Evolutionary conservation across 202 grass and related monocot genomes (phyloP).

Genomic region (Setaria viridis): DNA sequence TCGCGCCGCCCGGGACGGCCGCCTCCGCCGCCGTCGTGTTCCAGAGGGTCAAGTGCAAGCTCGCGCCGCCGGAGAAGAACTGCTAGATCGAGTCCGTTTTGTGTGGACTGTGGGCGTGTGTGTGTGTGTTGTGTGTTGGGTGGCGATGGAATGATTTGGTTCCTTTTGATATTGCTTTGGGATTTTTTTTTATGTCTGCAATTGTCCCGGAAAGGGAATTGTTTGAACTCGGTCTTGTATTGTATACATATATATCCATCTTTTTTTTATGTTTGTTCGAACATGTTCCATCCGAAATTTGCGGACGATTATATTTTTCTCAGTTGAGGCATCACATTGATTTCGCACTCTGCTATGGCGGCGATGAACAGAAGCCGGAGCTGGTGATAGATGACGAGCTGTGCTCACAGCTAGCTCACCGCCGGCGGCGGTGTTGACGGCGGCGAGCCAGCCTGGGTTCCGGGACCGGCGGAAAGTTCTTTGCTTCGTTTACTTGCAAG

Average conservation of each 20-base stretch:
- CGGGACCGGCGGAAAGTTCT: no score
- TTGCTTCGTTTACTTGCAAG: not conserved
- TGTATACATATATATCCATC: no score
- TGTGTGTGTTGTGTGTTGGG: no score
- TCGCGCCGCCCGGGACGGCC: not conserved
- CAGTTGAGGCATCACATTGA: not conserved
- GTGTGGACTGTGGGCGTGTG: no score
- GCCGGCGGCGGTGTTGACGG: not conserved
- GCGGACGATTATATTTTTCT: not conserved
- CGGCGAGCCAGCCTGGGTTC: not conserved
- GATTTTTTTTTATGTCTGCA: not conserved
- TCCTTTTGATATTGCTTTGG: no score
- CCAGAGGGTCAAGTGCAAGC: conserved; percentile 42
- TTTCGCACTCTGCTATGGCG: not conserved
- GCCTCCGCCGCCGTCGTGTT: not conserved
- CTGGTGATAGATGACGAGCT: no score
- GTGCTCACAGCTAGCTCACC: not conserved
- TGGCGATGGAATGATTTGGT: not conserved
- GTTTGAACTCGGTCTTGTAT: not conserved
- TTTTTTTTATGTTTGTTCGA: no score
- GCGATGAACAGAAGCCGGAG: not conserved
- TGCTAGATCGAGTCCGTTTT: not conserved
- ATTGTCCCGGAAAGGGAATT: not conserved
- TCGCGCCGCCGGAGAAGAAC: conserved; percentile 31
- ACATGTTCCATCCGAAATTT: not conserved